These are phyloP conservation scores for Carex cristatella DNA, from an alignment of 176 grass and related monocot genomes.

Conservation along the genomic window DNA sequence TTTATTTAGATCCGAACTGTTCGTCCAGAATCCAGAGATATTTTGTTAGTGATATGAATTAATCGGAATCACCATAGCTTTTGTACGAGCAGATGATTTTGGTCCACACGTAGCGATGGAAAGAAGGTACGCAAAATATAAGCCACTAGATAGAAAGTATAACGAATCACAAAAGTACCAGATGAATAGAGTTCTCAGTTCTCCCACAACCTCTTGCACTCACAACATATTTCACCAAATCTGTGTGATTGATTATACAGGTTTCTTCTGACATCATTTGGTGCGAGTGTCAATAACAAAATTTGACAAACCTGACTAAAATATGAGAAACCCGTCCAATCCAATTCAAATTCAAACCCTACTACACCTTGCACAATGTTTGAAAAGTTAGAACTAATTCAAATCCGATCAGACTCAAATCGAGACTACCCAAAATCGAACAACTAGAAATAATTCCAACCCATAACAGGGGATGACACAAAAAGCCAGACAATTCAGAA, in stretches of 20 bases:
- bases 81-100: too few relatives aligned
- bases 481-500: not conserved
- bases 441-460: not conserved
- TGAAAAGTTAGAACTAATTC: too few relatives aligned
- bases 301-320: not conserved
- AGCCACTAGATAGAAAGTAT: not conserved
- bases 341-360: slow-evolving; percentile 14
- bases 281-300: not conserved
- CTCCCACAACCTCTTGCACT: not conserved
- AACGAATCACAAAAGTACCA: not conserved
- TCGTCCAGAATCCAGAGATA: too few relatives aligned
- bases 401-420: not conserved
- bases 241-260: not conserved
- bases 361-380: not conserved
- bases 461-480: not conserved
- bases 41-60: too few relatives aligned
- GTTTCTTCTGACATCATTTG: not conserved
- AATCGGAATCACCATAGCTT: too few relatives aligned
- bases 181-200: not conserved
- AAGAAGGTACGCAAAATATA: too few relatives aligned
- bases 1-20: too few relatives aligned
- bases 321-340: too few relatives aligned
- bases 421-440: not conserved
- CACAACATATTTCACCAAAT: not conserved
- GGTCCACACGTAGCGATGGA: too few relatives aligned